A percentile compares a stretch with the other conserved stretches of the same genome.
phyloP scores from a whole-genome alignment of 306 rosid genomes.

The Lathyrus oleraceus region DNA sequence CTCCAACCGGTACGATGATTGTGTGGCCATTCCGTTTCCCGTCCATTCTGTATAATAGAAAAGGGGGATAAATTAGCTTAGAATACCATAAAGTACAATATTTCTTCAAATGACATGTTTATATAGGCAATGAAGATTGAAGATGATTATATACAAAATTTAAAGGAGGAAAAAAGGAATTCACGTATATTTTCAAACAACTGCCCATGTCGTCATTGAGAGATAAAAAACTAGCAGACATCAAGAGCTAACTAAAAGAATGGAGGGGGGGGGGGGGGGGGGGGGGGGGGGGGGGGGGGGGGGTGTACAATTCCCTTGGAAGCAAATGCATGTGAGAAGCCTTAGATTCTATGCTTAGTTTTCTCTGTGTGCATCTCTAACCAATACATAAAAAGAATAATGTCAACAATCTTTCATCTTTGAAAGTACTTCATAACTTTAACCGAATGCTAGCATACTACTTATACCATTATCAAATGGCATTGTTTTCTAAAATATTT shows the following conservation, averaged over 20 bases:
- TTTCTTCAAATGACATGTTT: neutral
- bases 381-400: neutral
- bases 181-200: constrained; percentile 9
- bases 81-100: constrained; percentile 21
- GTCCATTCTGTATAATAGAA: constrained; percentile 68
- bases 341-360: neutral
- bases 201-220: constrained; percentile 1
- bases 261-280: too few species aligned
- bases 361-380: neutral
- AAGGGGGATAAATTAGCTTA: constrained; percentile 24
- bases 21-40: constrained; percentile 89
- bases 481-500: constrained; percentile 3
- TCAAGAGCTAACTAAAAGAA: neutral
- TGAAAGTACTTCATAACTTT: constrained; percentile 11
- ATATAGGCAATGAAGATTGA: constrained; percentile 5
- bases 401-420: neutral
- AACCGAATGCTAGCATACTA: neutral
- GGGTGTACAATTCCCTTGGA: neutral
- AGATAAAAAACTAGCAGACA: constrained; percentile 8
- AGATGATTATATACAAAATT: constrained; percentile 12
- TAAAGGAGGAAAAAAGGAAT: neutral
- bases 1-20: constrained; percentile 83
- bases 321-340: neutral
- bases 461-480: neutral
- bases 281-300: too few species aligned